Base-by-base conservation (phyloP, 169 alveolate species). In the Cryptosporidium sp. region DNA sequence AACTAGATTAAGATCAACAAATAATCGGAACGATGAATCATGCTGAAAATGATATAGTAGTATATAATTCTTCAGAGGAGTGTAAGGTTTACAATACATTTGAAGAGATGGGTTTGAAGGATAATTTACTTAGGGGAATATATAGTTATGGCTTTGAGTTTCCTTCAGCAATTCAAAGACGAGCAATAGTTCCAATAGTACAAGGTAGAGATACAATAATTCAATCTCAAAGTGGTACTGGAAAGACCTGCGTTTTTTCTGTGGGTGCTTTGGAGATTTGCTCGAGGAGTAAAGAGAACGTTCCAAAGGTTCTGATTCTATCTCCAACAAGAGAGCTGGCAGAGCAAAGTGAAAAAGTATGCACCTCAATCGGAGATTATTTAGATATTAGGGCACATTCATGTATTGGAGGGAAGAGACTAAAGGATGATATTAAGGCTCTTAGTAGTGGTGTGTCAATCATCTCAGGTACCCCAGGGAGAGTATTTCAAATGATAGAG, bases 321-420 rank as follows among this genome's bases (percentile, higher is more conserved):
- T 96, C 99, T 12, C 99, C 99, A 10, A 98, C 99, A 37, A 95
- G 99, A 86, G 99, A 98, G 93, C 93, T 98, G 39, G 99, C 99
- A 16, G 99, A 98, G 74, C 99, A 98, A 92, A 95, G 98, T 43
- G 97, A 97, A 91, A 96, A 97, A 93, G 99, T 98, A n/a, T 95
- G 97, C 91, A 70, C 97, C 62, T 99, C 99, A 23, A 94, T 98
- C 29, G 99, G 99, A 1, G 99, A 98, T 89, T 97, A 96, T 94
- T 91, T 98, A 96, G 95, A 97, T 91, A 98, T 98, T 50, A 84
- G 84, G 91, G 97, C 95, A 21, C 99, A 98, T 86, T 96, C 97
- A 74, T 98, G 99, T 91, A 94, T 97, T 41, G 99, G 99, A 23
- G 99, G 99, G 12, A 97, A 96, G 94, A 94, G 96, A 52, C 97